phyloP scores from a whole-genome alignment of 305 asterid genomes.

The Ilex paraguariensis region DNA sequence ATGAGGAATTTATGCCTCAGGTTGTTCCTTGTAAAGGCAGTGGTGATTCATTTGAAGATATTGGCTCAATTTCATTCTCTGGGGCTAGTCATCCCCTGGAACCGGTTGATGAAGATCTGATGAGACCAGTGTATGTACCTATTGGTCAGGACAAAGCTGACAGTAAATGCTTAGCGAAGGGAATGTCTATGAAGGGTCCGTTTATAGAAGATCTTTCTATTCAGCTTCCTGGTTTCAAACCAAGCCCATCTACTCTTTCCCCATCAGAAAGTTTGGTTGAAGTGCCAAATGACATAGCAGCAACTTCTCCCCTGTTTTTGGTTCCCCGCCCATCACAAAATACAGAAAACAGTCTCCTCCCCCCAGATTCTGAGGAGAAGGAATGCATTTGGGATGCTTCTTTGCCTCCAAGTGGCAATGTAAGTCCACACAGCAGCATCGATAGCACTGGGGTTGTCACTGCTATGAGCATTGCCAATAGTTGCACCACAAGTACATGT shows the following conservation, averaged over 20 bases:
- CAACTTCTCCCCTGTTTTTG: constrained; percentile 48
- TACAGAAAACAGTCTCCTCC: constrained; percentile 45
- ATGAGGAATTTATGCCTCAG: constrained; percentile 53
- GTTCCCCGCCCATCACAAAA: constrained; percentile 54
- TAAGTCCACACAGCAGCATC: constrained; percentile 89
- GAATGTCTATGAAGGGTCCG: constrained; percentile 56
- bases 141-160: constrained; percentile 49
- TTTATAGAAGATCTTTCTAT: constrained; percentile 55
- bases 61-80: constrained; percentile 82
- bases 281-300: constrained; percentile 35
- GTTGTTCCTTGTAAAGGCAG: constrained; percentile 45
- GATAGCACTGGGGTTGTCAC: constrained; percentile 62
- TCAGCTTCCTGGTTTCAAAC: too few relatives aligned
- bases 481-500: constrained; percentile 63
- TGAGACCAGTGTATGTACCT: constrained; percentile 83
- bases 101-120: constrained; percentile 66
- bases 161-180: constrained; percentile 48
- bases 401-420: constrained; percentile 87
- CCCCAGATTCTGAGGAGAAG: constrained; percentile 55
- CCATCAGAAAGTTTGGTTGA: constrained; percentile 57
- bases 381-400: constrained; percentile 94
- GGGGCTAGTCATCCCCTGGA: constrained; percentile 96
- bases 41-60: constrained; percentile 60
- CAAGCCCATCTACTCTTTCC: constrained; percentile 13
- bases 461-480: constrained; percentile 79